Conservation (phyloP, 805 yeast species). For the Saturnispora besseyi region DNA sequence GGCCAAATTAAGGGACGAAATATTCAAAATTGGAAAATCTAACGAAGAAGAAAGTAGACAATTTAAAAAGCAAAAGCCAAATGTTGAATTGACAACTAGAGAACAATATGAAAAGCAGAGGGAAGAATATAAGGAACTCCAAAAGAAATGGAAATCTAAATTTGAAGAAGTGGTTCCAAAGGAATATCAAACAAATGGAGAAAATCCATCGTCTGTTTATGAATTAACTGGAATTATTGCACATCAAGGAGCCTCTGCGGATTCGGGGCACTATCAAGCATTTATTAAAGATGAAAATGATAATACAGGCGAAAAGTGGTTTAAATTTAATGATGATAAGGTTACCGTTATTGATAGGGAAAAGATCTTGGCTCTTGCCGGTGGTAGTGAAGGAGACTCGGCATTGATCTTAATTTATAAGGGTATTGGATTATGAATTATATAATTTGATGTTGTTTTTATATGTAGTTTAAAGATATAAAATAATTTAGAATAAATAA, state of each 20-base stretch:
- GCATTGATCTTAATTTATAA: slow-evolving; percentile 84
- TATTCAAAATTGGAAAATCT: slow-evolving; percentile 67
- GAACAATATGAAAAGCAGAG: slow-evolving; percentile 50
- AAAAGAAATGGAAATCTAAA: slow-evolving; percentile 40
- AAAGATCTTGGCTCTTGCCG: slow-evolving; percentile 77
- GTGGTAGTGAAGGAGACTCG: slow-evolving; percentile 97
- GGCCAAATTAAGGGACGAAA: slow-evolving; percentile 63
- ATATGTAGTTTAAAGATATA: too few species aligned
- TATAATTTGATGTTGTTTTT: background rate
- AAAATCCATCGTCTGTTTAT: slow-evolving; percentile 82
- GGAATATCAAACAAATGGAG: slow-evolving; percentile 39
- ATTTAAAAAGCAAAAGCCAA: slow-evolving; percentile 50
- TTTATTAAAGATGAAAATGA: slow-evolving; percentile 68
- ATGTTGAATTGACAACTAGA: slow-evolving; percentile 34
- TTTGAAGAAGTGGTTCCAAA: slow-evolving; percentile 37
- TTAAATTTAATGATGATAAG: slow-evolving; percentile 89
- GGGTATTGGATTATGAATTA: slow-evolving; percentile 53
- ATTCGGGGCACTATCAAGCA: slow-evolving; percentile 94
- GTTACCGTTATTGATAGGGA: slow-evolving; percentile 72
- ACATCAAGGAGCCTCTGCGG: slow-evolving; percentile 93
- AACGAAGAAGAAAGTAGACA: slow-evolving; percentile 65
- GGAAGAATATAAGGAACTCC: slow-evolving; percentile 38
- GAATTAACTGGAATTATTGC: slow-evolving; percentile 78
- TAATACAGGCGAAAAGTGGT: slow-evolving; percentile 71
- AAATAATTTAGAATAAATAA: background rate